Percentiles rank a stretch among this genome's conserved stretches.
Evolutionary conservation across 331 rosid species (phyloP).

Genomic region (Stylosanthes scabra): DNA sequence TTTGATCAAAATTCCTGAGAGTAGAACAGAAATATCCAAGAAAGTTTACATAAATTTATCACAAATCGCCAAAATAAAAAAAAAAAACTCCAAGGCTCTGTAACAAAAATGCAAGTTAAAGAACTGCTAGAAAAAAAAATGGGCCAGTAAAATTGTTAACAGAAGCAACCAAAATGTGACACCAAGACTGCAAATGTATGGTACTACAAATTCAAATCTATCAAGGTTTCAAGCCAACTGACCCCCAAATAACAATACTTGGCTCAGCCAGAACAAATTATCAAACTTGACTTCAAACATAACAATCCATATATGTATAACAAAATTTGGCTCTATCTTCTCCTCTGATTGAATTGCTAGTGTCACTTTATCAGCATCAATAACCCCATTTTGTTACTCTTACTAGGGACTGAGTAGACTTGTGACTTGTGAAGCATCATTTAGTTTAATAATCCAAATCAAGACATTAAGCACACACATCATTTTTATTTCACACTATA

Average conservation of each 20-base stretch:
- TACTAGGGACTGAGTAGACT: neutral
- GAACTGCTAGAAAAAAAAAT: neutral
- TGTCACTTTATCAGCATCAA: too few species aligned
- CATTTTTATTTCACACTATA: too few species aligned
- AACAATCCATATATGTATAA: neutral
- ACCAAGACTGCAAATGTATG: neutral
- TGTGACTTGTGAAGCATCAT: neutral
- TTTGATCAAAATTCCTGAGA: neutral
- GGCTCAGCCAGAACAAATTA: slow-evolving; percentile 1
- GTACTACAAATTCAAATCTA: slow-evolving; percentile 7
- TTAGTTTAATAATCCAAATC: neutral
- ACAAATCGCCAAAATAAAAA: neutral
- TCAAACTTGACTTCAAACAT: slow-evolving; percentile 3
- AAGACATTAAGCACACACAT: neutral
- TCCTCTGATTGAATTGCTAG: neutral
- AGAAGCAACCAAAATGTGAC: neutral
- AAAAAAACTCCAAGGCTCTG: neutral
- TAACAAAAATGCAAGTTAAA: neutral
- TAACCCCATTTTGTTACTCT: neutral
- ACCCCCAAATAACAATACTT: slow-evolving; percentile 1
- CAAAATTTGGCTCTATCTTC: neutral
- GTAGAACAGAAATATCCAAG: slow-evolving; percentile 17
- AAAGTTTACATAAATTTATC: neutral
- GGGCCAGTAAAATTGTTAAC: neutral
- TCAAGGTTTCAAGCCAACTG: neutral